These are phyloP conservation scores for Umbelopsis vinacea DNA, from an alignment of 192 early-diverging fungal species.

Conservation along the genomic window DNA sequence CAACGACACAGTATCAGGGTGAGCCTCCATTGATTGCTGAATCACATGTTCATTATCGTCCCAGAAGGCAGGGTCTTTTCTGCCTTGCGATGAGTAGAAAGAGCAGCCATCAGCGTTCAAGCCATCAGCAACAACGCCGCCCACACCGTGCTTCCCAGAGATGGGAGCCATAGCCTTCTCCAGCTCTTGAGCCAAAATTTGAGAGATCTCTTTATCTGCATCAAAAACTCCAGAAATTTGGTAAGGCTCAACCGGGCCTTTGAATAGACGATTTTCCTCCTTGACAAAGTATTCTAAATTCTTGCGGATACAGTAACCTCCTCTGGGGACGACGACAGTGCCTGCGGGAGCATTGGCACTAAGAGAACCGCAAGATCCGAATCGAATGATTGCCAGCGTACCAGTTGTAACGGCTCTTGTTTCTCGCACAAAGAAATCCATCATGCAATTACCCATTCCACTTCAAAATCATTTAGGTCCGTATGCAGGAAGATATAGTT, in stretches of 20 bases:
- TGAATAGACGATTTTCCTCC: conserved; percentile 19
- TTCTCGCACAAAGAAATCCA: conserved; percentile 93
- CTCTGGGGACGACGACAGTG: conserved; percentile 70
- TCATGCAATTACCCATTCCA: conserved; percentile 78
- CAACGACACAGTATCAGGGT: conserved; percentile 61
- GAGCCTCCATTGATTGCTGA: conserved; percentile 40
- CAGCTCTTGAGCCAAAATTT: conserved; percentile 38
- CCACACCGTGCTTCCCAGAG: conserved; percentile 4
- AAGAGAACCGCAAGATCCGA: conserved; percentile 88
- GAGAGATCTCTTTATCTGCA: conserved; percentile 63
- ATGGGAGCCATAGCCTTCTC: conserved; percentile 36
- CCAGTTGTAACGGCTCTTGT: conserved; percentile 78
- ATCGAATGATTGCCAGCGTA: conserved; percentile 76
- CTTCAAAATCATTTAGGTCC: conserved; percentile 12
- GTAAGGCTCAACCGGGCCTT: conserved; percentile 58
- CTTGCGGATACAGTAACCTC: conserved; percentile 45
- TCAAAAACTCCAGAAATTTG: conserved; percentile 60
- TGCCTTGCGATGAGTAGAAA: conserved; percentile 88
- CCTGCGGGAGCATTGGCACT: conserved; percentile 54
- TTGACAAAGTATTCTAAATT: conserved; percentile 80
- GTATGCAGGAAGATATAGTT: not conserved
- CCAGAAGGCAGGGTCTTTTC: conserved; percentile 69
- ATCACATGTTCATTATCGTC: conserved; percentile 79
- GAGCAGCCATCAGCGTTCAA: conserved; percentile 79
- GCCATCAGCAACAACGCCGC: conserved; percentile 50